Base-by-base conservation (phyloP, 495 filamentous ascomycete genomes). In the Amniculicola lignicola region DNA sequence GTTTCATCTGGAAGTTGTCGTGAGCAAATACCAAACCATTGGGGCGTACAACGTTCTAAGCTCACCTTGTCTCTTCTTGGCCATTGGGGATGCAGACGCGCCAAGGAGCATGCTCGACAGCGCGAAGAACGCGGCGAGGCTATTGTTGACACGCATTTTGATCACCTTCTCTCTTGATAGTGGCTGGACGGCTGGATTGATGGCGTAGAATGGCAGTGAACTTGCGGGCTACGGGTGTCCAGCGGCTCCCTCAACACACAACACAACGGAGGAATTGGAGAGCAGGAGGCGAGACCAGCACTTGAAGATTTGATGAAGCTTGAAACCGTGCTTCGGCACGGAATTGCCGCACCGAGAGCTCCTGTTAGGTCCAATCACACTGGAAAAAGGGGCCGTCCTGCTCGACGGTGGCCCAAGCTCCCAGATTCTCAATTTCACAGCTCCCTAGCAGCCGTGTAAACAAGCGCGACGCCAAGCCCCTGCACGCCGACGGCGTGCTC, bases 61-160 rank as follows among this genome's bases (percentile, higher is more conserved):
- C 62, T 57, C 46, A 66, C 60, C 56, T 45, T 60, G 55, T 44
- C 63, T 54, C 57, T 61, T 59, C 25, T 40, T 57, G 27, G 31
- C 60, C 36, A 66, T 39, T 44, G 64, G 64, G 4, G 54, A 46
- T 11, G 51, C 63, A 33, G 50, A 61, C 28, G 46, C 52, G 57
- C 62, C 49, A 54, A 58, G 62, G 12, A 54, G 19, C 1, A 33
- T 25, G 31, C 38, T 51, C 15, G 56, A 64, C 10, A 43, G 29
- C 11, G 61, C 62, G 16, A 65, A 19, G 5, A 57, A 22, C 14
- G 61, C 50, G 38, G 44, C 24, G n/a, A 61, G 23, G 39, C 44
- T 40, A n/a, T n/a, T n/a, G 27, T 37, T 25, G 22, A 64, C 29
- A 22, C 52, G 57, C 57, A 61, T 65, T n/a, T n/a, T n/a, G n/a